Percentiles rank a stretch among this genome's conserved stretches.
These are phyloP conservation scores for Microsporum ferrugineum DNA, from an alignment of 2,329 filamentous ascomycete genomes.

Conservation along the genomic window DNA sequence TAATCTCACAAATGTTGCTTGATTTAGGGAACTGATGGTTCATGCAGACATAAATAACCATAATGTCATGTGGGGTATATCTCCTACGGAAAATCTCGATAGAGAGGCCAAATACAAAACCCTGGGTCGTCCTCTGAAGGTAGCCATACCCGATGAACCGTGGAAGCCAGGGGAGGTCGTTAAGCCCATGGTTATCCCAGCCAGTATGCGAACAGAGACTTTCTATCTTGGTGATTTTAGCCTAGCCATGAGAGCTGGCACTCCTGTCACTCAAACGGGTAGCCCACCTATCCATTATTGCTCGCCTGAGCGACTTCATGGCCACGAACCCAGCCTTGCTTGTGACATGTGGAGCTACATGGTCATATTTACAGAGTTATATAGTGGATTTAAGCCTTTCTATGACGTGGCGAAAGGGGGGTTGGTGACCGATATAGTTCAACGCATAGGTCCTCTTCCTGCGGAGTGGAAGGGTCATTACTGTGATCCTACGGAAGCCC, in stretches of 20 bases:
- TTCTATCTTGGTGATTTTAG: conserved; percentile 13
- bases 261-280: neutral
- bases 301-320: conserved; percentile 12
- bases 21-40: conserved; percentile 2
- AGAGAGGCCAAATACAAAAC: conserved; percentile 8
- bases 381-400: conserved; percentile 1
- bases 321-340: conserved; percentile 8
- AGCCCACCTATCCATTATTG: conserved; percentile 10
- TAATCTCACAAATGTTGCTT: neutral
- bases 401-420: neutral
- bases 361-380: conserved; percentile 11
- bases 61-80: conserved; percentile 11
- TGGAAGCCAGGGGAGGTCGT: conserved; percentile 9
- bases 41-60: conserved; percentile 9
- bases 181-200: conserved; percentile 5
- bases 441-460: conserved; percentile 19
- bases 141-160: neutral
- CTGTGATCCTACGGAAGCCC: neutral
- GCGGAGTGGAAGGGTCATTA: conserved; percentile 17
- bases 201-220: conserved; percentile 5
- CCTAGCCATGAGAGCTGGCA: conserved; percentile 8
- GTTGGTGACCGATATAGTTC: conserved; percentile 9
- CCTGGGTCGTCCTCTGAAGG: conserved; percentile 8
- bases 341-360: conserved; percentile 16
- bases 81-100: conserved; percentile 7